phyloP scores from a whole-genome alignment of 2,329 filamentous ascomycete species.

The Juglanconis sp. region DNA sequence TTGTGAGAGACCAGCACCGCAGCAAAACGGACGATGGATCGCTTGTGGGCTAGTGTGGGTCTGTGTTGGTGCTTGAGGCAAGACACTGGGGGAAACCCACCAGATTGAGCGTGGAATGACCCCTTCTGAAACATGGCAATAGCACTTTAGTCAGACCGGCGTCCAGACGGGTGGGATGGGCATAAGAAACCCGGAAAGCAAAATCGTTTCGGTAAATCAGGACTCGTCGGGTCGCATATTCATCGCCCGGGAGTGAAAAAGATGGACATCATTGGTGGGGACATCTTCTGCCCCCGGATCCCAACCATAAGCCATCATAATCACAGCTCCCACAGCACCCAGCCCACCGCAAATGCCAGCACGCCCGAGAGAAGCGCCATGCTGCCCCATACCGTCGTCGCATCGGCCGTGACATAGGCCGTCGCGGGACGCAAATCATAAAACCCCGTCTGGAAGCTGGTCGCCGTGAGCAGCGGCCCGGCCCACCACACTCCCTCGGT shows the following conservation, averaged over 20 bases:
- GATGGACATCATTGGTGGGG: neutral
- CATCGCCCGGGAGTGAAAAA: too few relatives aligned
- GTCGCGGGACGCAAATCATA: neutral
- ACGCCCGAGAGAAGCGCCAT: neutral
- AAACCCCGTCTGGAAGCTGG: neutral
- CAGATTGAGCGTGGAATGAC: neutral
- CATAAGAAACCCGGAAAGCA: too few relatives aligned
- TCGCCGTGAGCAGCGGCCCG: constrained; percentile 1
- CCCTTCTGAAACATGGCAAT: too few relatives aligned
- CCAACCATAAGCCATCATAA: neutral
- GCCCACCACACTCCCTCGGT: neutral
- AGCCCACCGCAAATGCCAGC: neutral
- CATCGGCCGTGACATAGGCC: constrained; percentile 1
- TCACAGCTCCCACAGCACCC: neutral
- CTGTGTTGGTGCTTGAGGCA: neutral
- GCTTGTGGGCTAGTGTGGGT: neutral
- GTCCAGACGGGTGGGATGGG: too few relatives aligned
- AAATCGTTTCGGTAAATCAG: too few relatives aligned
- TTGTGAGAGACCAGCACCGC: constrained; percentile 50
- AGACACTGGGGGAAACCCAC: neutral
- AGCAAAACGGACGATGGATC: constrained; percentile 36
- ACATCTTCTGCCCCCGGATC: neutral
- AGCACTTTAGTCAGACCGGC: too few relatives aligned
- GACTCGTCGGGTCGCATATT: too few relatives aligned
- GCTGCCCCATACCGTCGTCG: neutral